These are phyloP conservation scores for Pezicula neosporulosa DNA, from an alignment of 2,329 filamentous ascomycete genomes.

Conservation along the genomic window DNA sequence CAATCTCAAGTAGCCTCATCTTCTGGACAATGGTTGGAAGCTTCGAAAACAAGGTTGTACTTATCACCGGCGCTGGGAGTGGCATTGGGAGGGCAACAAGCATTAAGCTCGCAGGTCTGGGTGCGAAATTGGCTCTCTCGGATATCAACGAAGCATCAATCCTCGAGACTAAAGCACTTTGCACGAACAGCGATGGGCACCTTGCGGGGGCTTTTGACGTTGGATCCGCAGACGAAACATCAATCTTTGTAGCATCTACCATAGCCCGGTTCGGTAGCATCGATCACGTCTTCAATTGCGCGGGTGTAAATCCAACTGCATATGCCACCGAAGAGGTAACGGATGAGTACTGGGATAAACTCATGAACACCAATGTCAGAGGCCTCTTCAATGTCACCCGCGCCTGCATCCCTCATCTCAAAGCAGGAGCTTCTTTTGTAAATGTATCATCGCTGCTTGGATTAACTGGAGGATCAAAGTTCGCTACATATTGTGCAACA, in stretches of 20 bases:
- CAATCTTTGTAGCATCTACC: constrained; percentile 20
- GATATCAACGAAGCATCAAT: constrained; percentile 24
- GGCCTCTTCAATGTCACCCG: constrained; percentile 42
- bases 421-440: constrained; percentile 30
- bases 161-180: constrained; percentile 7
- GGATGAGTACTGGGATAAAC: constrained; percentile 43
- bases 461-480: constrained; percentile 17
- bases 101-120: constrained; percentile 22
- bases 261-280: constrained; percentile 22
- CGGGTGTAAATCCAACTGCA: constrained; percentile 43
- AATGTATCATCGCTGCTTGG: constrained; percentile 36
- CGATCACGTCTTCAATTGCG: constrained; percentile 38
- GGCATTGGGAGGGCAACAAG: constrained; percentile 25
- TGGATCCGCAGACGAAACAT: constrained; percentile 18
- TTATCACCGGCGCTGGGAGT: constrained; percentile 25
- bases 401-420: constrained; percentile 35
- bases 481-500: constrained; percentile 28
- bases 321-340: constrained; percentile 35
- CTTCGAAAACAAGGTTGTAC: constrained; percentile 16
- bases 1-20: background rate
- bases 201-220: constrained; percentile 25
- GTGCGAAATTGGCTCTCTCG: constrained; percentile 23
- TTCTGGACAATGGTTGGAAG: background rate
- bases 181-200: constrained; percentile 3
- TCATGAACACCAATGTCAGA: constrained; percentile 41